Evolutionary conservation across 2,329 filamentous ascomycete species (phyloP).

Genomic region (Trichoderma atroviride): DNA sequence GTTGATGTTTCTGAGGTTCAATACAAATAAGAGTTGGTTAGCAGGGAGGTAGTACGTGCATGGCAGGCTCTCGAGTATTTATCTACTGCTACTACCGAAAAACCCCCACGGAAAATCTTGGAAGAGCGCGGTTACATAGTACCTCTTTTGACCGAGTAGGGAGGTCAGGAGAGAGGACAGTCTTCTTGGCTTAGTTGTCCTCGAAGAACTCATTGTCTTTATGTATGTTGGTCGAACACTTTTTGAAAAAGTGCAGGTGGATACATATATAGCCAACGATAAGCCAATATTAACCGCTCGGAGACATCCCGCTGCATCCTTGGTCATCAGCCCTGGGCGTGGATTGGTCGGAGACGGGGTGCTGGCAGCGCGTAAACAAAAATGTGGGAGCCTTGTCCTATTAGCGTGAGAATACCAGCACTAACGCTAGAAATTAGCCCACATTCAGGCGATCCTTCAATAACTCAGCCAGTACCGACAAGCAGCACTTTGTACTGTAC

Average conservation of each 20-base stretch:
- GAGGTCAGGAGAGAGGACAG: not conserved
- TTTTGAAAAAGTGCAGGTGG: not conserved
- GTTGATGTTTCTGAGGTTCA: not conserved
- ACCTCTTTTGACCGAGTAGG: not conserved
- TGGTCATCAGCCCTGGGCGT: not conserved
- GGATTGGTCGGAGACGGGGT: constrained; percentile 9
- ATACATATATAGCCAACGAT: constrained; percentile 6
- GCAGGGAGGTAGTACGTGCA: not conserved
- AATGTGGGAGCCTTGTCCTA: not conserved
- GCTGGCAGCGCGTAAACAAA: not conserved
- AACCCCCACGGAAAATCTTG: not conserved
- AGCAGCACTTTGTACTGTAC: too few species aligned
- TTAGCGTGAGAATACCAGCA: not conserved
- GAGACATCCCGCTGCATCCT: not conserved
- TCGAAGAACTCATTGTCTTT: not conserved
- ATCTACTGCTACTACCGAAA: not conserved
- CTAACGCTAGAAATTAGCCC: not conserved
- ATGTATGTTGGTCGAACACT: constrained; percentile 19
- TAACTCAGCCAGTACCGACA: too few species aligned
- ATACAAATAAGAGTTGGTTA: not conserved
- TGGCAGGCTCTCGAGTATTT: not conserved
- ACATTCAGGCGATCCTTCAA: not conserved
- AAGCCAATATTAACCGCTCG: constrained; percentile 19
- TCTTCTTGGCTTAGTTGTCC: not conserved
- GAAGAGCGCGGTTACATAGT: not conserved